Conservation (phyloP, 2,329 filamentous ascomycete species). For the Alternaria burnsii region DNA sequence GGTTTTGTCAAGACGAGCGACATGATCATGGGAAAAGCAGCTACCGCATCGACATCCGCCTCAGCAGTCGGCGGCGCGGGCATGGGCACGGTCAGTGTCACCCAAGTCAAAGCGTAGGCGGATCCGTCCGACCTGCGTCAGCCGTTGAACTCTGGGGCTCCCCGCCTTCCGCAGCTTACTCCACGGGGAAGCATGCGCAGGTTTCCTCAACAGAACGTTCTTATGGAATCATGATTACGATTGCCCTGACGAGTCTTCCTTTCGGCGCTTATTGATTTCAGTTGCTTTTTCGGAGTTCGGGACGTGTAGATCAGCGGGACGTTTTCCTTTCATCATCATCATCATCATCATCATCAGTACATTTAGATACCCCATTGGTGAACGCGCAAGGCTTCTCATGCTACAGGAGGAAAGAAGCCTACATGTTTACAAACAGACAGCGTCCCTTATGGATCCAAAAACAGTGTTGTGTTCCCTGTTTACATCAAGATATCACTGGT, state of each 20-base stretch:
- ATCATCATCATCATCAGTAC: slow-evolving; percentile 13
- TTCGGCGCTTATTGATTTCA: slow-evolving; percentile 5
- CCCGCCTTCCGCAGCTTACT: slow-evolving; percentile 6
- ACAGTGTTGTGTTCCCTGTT: slow-evolving; percentile 25
- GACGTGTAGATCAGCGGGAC: neutral
- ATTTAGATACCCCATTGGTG: slow-evolving; percentile 42
- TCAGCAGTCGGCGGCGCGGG: slow-evolving; percentile 14
- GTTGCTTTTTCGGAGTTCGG: slow-evolving; percentile 4
- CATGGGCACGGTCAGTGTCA: slow-evolving; percentile 28
- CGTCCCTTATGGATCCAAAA: slow-evolving; percentile 45
- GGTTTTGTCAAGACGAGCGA: slow-evolving; percentile 66
- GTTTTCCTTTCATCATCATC: slow-evolving; percentile 6
- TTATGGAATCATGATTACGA: slow-evolving; percentile 3
- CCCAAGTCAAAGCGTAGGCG: slow-evolving; percentile 35
- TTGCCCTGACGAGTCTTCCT: neutral
- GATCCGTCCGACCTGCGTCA: neutral
- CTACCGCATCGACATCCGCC: slow-evolving; percentile 11
- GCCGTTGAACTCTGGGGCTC: slow-evolving; percentile 2
- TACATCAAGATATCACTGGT: neutral
- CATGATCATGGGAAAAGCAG: slow-evolving; percentile 57
- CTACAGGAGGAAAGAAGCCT: slow-evolving; percentile 33
- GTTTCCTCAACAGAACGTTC: neutral
- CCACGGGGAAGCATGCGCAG: neutral
- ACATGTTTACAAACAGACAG: slow-evolving; percentile 31
- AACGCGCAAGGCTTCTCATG: slow-evolving; percentile 47